phyloP scores from a whole-genome alignment of 352 stramenopile genomes.

The Halophytophthora batemanensis region DNA sequence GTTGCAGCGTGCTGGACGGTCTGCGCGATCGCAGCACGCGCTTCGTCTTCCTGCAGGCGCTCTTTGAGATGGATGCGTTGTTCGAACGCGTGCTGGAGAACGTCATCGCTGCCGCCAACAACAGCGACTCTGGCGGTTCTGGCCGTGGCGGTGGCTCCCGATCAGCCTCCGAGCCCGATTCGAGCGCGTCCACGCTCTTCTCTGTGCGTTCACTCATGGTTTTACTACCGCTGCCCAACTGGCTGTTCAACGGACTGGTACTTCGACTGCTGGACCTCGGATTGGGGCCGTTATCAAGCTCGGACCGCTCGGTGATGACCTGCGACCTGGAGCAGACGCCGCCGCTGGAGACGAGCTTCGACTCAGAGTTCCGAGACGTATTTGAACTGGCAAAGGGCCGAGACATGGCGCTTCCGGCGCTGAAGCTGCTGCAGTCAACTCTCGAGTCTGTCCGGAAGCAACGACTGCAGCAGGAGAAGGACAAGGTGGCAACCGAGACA shows the following conservation, averaged over 20 bases:
- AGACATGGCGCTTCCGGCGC: conserved; percentile 35
- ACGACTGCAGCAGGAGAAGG: conserved; percentile 19
- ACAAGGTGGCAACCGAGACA: conserved; percentile 10
- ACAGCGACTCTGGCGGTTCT: conserved; percentile 8
- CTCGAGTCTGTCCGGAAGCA: conserved; percentile 24
- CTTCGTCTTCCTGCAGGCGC: conserved; percentile 61
- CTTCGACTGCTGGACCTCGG: conserved; percentile 59
- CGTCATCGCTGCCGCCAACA: conserved; percentile 17
- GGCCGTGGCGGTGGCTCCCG: conserved; percentile 5
- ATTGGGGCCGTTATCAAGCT: conserved; percentile 25
- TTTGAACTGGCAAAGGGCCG: conserved; percentile 63
- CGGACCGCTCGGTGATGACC: conserved; percentile 39
- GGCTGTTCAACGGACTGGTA: conserved; percentile 61
- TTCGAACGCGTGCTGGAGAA: conserved; percentile 47
- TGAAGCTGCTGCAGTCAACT: conserved; percentile 49
- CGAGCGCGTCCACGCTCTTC: conserved; percentile 55
- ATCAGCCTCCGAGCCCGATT: conserved; percentile 38
- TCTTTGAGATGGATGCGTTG: conserved; percentile 64
- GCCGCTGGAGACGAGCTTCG: conserved; percentile 45
- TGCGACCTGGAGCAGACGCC: conserved; percentile 43
- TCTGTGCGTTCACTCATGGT: conserved; percentile 65
- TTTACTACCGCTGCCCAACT: conserved; percentile 69
- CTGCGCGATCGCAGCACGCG: conserved; percentile 67
- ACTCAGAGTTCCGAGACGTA: conserved; percentile 70
- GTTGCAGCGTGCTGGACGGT: conserved; percentile 39